Conservation (phyloP, 495 filamentous ascomycete species). For the Parathielavia hyrcaniae region DNA sequence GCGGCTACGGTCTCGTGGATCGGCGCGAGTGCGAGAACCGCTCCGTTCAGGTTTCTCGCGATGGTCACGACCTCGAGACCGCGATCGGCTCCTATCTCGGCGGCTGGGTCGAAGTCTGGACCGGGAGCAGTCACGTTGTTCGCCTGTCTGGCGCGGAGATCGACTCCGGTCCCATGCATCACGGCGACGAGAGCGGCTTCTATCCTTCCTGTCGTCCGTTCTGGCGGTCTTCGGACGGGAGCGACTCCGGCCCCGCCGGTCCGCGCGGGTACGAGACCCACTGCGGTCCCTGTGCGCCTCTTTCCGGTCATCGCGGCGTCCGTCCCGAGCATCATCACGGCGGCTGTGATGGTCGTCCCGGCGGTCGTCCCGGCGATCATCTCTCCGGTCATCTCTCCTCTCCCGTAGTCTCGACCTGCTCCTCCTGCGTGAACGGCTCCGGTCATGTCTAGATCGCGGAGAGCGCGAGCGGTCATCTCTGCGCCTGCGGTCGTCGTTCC, state of each 20-base stretch:
- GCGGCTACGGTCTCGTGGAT: conserved; percentile 31
- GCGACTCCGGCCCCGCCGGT: conserved; percentile 29
- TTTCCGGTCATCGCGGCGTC: conserved; percentile 16
- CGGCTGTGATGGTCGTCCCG: conserved; percentile 33
- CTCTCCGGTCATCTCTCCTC: conserved; percentile 16
- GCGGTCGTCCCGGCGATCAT: conserved; percentile 38
- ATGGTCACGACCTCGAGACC: conserved; percentile 14
- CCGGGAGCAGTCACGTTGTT: conserved; percentile 28
- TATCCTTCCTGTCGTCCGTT: conserved; percentile 29
- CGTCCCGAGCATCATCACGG: conserved; percentile 22
- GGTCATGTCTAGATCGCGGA: conserved; percentile 22
- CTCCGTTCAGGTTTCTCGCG: conserved; percentile 4
- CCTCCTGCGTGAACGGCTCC: conserved; percentile 25
- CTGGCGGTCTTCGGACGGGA: conserved; percentile 32
- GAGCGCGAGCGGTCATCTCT: conserved; percentile 26
- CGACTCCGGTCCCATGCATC: conserved; percentile 28
- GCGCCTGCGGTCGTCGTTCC: conserved; percentile 25
- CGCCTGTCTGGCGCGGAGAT: conserved; percentile 25
- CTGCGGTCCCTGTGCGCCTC: conserved; percentile 30
- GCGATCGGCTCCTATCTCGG: conserved; percentile 27
- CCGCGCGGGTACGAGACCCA: conserved; percentile 26
- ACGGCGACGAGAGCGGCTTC: conserved; percentile 34
- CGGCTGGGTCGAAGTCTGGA: conserved; percentile 19
- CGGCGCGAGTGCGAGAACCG: conserved; percentile 13
- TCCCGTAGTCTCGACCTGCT: conserved; percentile 11